A percentile compares a stretch with the other conserved stretches of the same genome.
Evolutionary conservation across 352 stramenopile genomes (phyloP).

Genomic region (Pythium brassicae): DNA sequence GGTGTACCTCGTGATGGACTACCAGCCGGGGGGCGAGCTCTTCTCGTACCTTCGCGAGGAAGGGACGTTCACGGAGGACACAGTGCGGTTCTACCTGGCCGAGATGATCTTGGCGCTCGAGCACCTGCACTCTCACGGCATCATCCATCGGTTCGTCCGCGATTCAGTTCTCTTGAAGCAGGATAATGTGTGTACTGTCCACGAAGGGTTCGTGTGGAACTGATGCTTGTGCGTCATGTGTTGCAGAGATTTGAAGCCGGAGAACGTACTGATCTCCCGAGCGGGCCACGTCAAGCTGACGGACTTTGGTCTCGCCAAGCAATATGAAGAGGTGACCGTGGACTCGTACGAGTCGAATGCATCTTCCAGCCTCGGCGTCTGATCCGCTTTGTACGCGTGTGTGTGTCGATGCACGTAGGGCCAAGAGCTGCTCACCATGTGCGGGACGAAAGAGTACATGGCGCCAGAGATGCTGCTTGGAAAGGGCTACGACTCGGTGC

Average conservation of each 20-base stretch:
- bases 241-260: conserved; percentile 83
- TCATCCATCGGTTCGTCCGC: conserved; percentile 68
- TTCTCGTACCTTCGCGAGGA: conserved; percentile 69
- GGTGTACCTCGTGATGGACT: conserved; percentile 79
- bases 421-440: conserved; percentile 70
- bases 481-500: conserved; percentile 77
- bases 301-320: conserved; percentile 88
- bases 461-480: conserved; percentile 79
- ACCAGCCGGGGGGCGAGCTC: conserved; percentile 74
- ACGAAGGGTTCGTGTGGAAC: too few relatives aligned
- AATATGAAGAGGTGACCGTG: conserved; percentile 38
- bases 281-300: conserved; percentile 88
- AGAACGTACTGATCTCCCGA: conserved; percentile 91
- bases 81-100: conserved; percentile 70
- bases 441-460: conserved; percentile 87
- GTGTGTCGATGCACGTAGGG: conserved; percentile 22
- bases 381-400: neutral
- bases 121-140: conserved; percentile 72
- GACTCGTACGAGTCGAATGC: neutral
- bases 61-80: conserved; percentile 70
- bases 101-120: conserved; percentile 84
- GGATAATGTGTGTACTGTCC: too few relatives aligned
- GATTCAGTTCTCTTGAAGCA: too few relatives aligned
- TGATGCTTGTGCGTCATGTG: neutral
- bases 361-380: neutral